Evolutionary conservation across 192 early-diverging fungal genomes (phyloP).

Genomic region (Umbelopsis sp.): DNA sequence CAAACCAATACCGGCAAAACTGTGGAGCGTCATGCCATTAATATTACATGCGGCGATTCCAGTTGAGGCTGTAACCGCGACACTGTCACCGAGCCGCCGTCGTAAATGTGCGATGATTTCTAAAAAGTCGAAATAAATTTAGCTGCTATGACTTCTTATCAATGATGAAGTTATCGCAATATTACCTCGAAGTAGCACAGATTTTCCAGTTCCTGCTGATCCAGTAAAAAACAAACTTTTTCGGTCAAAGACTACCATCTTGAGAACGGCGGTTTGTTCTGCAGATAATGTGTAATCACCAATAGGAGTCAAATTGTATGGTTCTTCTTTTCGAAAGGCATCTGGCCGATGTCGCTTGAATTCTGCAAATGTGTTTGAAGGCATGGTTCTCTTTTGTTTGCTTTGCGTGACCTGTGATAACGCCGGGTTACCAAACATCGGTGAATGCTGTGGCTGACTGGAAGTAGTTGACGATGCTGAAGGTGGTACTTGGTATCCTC

Average conservation of each 20-base stretch:
- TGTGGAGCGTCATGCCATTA: slow-evolving; percentile 72
- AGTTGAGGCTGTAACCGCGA: slow-evolving; percentile 73
- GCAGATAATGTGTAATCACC: slow-evolving; percentile 33
- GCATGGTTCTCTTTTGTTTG: background rate
- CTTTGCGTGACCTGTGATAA: background rate
- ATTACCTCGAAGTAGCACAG: slow-evolving; percentile 49
- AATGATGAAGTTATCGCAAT: background rate
- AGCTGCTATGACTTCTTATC: background rate
- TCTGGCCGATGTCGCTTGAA: too few relatives aligned
- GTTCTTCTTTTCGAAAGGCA: background rate
- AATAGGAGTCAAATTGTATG: background rate
- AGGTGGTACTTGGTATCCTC: background rate
- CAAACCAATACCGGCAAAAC: slow-evolving; percentile 70
- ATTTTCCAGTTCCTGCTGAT: slow-evolving; percentile 69
- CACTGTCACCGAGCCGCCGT: slow-evolving; percentile 34
- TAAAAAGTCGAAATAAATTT: background rate
- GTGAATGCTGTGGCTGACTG: background rate
- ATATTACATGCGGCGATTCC: slow-evolving; percentile 85
- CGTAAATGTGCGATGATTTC: slow-evolving; percentile 48
- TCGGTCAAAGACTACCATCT: slow-evolving; percentile 57
- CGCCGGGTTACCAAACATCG: slow-evolving; percentile 13
- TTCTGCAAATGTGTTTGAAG: background rate
- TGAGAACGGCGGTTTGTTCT: slow-evolving; percentile 63
- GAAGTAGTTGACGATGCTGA: background rate
- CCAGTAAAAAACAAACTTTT: slow-evolving; percentile 76